phyloP scores from a whole-genome alignment of 129 eudicot species.

The Logfia minima region DNA sequence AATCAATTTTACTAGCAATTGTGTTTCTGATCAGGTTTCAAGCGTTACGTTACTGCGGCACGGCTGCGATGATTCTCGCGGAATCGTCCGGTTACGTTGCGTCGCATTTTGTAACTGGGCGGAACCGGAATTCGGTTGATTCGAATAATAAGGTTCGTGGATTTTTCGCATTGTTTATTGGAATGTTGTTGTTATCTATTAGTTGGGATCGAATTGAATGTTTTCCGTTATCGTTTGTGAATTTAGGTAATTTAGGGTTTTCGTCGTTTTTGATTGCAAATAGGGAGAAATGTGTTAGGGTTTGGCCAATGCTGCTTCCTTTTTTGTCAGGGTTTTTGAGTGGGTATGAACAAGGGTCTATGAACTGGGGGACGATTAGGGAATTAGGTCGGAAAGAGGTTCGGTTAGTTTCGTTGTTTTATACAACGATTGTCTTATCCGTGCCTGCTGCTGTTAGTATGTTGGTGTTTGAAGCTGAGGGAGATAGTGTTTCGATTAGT shows the following conservation, averaged over 20 bases:
- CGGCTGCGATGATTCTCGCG: constrained; percentile 92
- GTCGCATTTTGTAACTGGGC: constrained; percentile 50
- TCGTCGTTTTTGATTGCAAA: constrained; percentile 36
- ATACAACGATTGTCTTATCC: constrained; percentile 67
- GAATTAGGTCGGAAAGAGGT: constrained; percentile 72
- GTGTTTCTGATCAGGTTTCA: constrained; percentile 83
- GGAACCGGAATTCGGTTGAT: constrained; percentile 35
- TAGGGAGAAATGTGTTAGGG: constrained; percentile 58
- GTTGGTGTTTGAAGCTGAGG: constrained; percentile 83
- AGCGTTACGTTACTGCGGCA: constrained; percentile 84
- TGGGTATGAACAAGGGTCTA: constrained; percentile 60
- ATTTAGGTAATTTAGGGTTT: constrained; percentile 44
- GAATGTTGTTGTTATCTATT: constrained; percentile 58
- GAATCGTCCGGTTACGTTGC: constrained; percentile 70
- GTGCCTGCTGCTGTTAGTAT: constrained; percentile 84
- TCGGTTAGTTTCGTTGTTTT: constrained; percentile 63
- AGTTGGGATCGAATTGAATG: constrained; percentile 96
- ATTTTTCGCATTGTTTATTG: constrained; percentile 56
- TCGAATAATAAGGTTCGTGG: constrained; percentile 63
- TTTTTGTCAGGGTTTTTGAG: constrained; percentile 89
- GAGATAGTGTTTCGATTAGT: constrained; percentile 66
- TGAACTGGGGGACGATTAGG: constrained; percentile 61
- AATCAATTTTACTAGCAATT: constrained; percentile 59
- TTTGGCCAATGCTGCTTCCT: constrained; percentile 93
- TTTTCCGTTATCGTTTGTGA: constrained; percentile 69